Conservation (phyloP, 352 stramenopile species). For the Elongisporangium anandrum region DNA sequence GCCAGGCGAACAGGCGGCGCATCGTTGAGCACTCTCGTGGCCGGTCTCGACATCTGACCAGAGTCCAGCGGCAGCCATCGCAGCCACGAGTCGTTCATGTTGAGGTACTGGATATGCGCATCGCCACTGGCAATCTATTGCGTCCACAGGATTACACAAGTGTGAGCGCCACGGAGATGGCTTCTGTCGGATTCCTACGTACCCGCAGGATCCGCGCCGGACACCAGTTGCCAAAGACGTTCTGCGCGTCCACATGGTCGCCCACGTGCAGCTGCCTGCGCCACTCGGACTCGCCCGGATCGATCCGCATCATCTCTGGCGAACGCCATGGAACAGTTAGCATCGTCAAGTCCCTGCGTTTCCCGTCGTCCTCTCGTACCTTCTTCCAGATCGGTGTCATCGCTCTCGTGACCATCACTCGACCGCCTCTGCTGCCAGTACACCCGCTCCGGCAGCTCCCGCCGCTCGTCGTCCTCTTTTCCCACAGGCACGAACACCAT, state of each 20-base stretch:
- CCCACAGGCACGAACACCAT: slow-evolving; percentile 60
- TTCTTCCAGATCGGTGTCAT: slow-evolving; percentile 80
- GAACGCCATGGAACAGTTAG: slow-evolving; percentile 5
- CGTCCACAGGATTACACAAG: neutral
- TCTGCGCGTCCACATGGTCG: slow-evolving; percentile 71
- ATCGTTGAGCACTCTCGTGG: slow-evolving; percentile 62
- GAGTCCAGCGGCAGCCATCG: slow-evolving; percentile 67
- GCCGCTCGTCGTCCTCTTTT: neutral
- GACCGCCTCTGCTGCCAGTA: neutral
- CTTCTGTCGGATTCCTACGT: neutral
- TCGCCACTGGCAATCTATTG: slow-evolving; percentile 56
- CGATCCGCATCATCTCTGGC: slow-evolving; percentile 81
- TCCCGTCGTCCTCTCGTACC: slow-evolving; percentile 33
- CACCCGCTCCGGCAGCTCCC: slow-evolving; percentile 1
- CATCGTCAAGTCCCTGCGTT: slow-evolving; percentile 1
- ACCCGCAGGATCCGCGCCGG: slow-evolving; percentile 50
- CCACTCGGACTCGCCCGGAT: slow-evolving; percentile 67
- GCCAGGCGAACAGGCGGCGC: slow-evolving; percentile 53
- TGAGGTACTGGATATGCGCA: slow-evolving; percentile 65
- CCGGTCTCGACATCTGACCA: slow-evolving; percentile 45
- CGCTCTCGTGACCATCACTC: slow-evolving; percentile 19
- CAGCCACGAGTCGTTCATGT: slow-evolving; percentile 78
- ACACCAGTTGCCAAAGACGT: slow-evolving; percentile 84
- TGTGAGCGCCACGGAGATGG: neutral
- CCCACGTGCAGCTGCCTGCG: slow-evolving; percentile 57